Percentiles rank a stretch among this genome's conserved stretches.
These are phyloP conservation scores for Didymella keratinophila DNA, from an alignment of 2,329 filamentous ascomycete species.

Conservation along the genomic window DNA sequence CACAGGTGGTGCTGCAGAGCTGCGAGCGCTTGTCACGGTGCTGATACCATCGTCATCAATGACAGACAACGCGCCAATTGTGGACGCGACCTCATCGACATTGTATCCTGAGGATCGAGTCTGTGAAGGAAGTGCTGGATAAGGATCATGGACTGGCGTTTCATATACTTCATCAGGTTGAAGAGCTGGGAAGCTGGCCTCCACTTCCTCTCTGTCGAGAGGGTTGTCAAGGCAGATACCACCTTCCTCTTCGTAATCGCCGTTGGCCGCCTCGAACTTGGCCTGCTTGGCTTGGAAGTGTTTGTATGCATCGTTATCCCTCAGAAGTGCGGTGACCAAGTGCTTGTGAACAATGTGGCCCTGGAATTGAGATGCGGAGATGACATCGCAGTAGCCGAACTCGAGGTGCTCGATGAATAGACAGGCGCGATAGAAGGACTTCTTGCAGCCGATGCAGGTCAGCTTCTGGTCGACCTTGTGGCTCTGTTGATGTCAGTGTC, in stretches of 20 bases:
- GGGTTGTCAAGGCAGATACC: conserved; percentile 32
- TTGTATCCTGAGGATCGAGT: neutral
- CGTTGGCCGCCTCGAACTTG: conserved; percentile 36
- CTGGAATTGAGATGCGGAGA: conserved; percentile 55
- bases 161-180: conserved; percentile 29
- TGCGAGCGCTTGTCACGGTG: conserved; percentile 20
- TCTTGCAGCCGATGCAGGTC: conserved; percentile 61
- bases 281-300: conserved; percentile 44
- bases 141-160: conserved; percentile 12
- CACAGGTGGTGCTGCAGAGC: neutral
- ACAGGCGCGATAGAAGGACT: conserved; percentile 58
- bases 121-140: conserved; percentile 34
- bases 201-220: conserved; percentile 27
- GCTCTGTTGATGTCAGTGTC: conserved; percentile 43
- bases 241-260: conserved; percentile 42
- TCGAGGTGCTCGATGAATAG: conserved; percentile 64
- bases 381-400: conserved; percentile 57
- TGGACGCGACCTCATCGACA: conserved; percentile 18
- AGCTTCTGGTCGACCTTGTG: conserved; percentile 61
- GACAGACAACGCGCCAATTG: conserved; percentile 30
- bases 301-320: conserved; percentile 22
- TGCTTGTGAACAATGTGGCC: conserved; percentile 61
- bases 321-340: conserved; percentile 51
- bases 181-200: conserved; percentile 35
- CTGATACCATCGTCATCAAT: conserved; percentile 17